Evolutionary conservation across 1,284 basidiomycete species (phyloP), one percentile per base, ranked within the genome.

Genomic region (Heliocybe sulcata): DNA sequence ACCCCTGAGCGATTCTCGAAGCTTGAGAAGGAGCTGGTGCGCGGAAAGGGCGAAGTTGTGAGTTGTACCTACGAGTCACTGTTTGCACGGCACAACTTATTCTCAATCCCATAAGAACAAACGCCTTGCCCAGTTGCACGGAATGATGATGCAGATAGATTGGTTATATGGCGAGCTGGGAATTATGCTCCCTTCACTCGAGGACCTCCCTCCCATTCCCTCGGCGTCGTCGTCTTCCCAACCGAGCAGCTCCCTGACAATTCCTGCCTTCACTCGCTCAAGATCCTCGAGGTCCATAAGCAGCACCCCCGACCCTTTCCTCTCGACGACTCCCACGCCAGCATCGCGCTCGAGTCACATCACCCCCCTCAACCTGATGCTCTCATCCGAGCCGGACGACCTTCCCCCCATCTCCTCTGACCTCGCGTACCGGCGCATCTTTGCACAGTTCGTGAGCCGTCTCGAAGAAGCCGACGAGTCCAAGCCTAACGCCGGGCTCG

Each of bases 81-180:
- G 3, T 29, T 31, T 31, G 29, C 29, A 45, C 29, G n/a, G 35
- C 49, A 33, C 14, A 16, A 4, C 33, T 45, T n/a, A 48, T 55
- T 52, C 49, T 59, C 35, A 58, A 56, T 25, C 45, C 29, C 53
- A 50, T 6, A 60, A 90, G 89, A 69, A 75, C 35, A 88, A 85
- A 65, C 83, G 91, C 33, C 72, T 88, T 27, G 71, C 76, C 45
- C 76, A 84, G 53, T 73, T 93, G n/a, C 80, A 81, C 1, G 68
- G 73, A 8, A 75, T 78, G 27, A 81, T 92, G 57, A 67, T 83
- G 16, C 85, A 91, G 56, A 84, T 92, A 33, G 86, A 90, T 63
- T 89, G 84, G 79, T 70, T 92, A n/a, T 80, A 91, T 62, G 77
- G 80, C 20, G 90, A 92, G 66, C 77, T 94, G 2, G 90, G 87